phyloP scores from a whole-genome alignment of 2,329 filamentous ascomycete genomes.

The Epichloe amarillans region DNA sequence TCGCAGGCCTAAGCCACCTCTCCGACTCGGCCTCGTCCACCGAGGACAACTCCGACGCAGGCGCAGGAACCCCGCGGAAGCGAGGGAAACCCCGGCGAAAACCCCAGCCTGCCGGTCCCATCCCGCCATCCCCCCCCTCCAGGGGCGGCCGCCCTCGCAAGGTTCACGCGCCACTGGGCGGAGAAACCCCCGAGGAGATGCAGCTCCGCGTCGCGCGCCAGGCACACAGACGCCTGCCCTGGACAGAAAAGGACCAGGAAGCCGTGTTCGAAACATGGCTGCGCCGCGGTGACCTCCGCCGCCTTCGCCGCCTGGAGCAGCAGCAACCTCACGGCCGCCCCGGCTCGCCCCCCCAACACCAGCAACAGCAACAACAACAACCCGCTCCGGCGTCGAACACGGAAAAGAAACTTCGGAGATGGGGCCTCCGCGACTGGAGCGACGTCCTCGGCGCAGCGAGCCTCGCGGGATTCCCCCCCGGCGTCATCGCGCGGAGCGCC shows the following conservation, averaged over 20 bases:
- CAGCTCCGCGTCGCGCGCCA: conserved; percentile 33
- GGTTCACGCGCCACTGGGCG: conserved; percentile 23
- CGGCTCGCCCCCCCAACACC: no score
- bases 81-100: conserved; percentile 15
- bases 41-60: conserved; percentile 21
- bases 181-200: conserved; percentile 33
- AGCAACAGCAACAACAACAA: background rate
- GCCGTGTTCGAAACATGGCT: conserved; percentile 22
- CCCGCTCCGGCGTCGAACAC: conserved; percentile 1
- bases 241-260: conserved; percentile 14
- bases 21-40: conserved; percentile 26
- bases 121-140: no score
- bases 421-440: conserved; percentile 61
- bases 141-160: conserved; percentile 28
- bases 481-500: conserved; percentile 54
- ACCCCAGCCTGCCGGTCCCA: conserved; percentile 1
- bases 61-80: conserved; percentile 5
- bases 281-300: conserved; percentile 14
- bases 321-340: no score
- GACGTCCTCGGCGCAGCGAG: conserved; percentile 71
- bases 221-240: conserved; percentile 19
- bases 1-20: conserved; percentile 29
- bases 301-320: background rate
- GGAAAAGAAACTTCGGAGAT: conserved; percentile 19
- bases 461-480: conserved; percentile 51